Base-by-base conservation (phyloP, 352 stramenopile genomes). In the Phytophthora sp. region DNA sequence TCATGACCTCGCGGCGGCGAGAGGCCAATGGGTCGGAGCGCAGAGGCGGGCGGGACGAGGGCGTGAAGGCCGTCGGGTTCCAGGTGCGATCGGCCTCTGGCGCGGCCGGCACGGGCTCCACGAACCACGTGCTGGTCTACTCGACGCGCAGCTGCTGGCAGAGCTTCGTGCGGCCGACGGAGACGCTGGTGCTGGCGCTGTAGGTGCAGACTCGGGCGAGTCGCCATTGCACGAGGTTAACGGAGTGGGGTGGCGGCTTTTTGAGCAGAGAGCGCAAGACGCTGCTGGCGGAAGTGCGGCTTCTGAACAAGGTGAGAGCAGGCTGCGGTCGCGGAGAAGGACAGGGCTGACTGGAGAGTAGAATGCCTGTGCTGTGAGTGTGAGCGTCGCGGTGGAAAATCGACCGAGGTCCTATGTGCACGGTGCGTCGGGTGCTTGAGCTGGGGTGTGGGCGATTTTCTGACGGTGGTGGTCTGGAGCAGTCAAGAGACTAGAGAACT, bases 341-440 rank as follows among this genome's bases (percentile, higher is more conserved):
- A 34, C 5, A 4, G 23, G 15, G 10, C 15, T 48, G 7, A 42
- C 12, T 50, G 18, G 15, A 26, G 26, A n/a, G n/a, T 38, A 91
- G 84, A 92, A 88, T 28, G 84, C 79, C 3, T 89, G 79, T 26
- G 72, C 71, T 5, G 74, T 92, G 17, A 69, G 84, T 55, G 74
- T 92, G 41, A 88, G 77, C 20, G 60, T 92, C 48, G 81, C 84
- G 2, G 62, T 91, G 21, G 81, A 92, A n/a, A 80, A 92, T 42
- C 76, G 68, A 23, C 71, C 65, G 23, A 81, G 77, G 11, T 84
- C 82, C 20, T 92, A 84, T 42, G 74, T 92, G 37, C 70, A 57
- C 32, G 74, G 82, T 88, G 62, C 12, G 51, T 39, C 18, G 21
- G 8, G 35, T 28, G 15, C n/a, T n/a, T n/a, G 45, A 7, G 10